Evolutionary conservation across 208 protist genomes (phyloP), one percentile per base, ranked within the genome.

Genomic region (Trypanosoma rangeli): DNA sequence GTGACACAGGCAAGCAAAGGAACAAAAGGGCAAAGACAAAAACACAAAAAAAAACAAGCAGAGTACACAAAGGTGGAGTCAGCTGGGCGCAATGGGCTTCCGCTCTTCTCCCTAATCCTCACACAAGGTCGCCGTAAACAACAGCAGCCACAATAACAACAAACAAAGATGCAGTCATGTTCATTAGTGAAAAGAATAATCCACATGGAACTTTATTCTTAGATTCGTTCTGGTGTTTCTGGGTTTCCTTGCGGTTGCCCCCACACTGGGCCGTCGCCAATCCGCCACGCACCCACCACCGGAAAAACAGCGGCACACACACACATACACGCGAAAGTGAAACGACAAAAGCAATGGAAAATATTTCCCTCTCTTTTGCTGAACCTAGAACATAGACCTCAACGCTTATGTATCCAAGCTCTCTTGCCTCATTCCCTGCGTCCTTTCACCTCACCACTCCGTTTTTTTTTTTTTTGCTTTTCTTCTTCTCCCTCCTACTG

Each of bases 401-500:
- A 13, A 29, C 10, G 18, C 9, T 16, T 26, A 49, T 49, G 18
- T 18, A 12, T 20, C 18, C 59, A 64, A 24, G 5, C 13, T 46
- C 42, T 20, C 42, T 16, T 16, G 42, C 20, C 46, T 33, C 58
- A 16, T 24, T 31, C 22, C 5, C 24, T 31, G 29, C 13, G 2
- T 46, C 57, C 39, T 31, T 46, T 42, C 29, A 15, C 37, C 33
- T 42, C 28, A 61, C 33, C 15, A 15, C 18, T 20, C 5, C 3
- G 3, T 28, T 44, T 1, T 29, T 31, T 29, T 20, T 39, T 22
- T 20, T 73, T 26, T 9, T 13, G 55, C 37, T 33, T 18, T 46
- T 16, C 42, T 16, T 46, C 42, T 68, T 55, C n/a, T 62, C 28
- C 29, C 53, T 4, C 1, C 56, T 68, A 75, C 56, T 66, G 49